Conservation (phyloP, 2,329 filamentous ascomycete species). For the Celoporthe dispersa region DNA sequence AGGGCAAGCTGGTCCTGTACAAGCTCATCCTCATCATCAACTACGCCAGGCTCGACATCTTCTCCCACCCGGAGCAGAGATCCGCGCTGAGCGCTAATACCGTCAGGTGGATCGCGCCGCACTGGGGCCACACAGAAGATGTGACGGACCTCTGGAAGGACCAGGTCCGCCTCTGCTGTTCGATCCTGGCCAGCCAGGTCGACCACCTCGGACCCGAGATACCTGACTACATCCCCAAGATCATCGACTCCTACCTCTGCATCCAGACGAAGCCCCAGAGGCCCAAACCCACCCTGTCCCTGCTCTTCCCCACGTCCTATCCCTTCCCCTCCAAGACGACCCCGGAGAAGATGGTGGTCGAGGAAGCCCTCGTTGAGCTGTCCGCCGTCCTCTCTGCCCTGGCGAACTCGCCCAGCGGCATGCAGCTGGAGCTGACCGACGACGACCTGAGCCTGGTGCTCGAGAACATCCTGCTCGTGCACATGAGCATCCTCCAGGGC, state of each 20-base stretch:
- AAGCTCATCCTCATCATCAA: conserved; percentile 93
- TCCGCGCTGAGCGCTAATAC: conserved; percentile 79
- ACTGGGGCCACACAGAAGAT: conserved; percentile 80
- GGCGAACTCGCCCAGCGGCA: conserved; percentile 72
- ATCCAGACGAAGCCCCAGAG: conserved; percentile 63
- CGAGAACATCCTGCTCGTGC: conserved; percentile 78
- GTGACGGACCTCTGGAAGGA: conserved; percentile 88
- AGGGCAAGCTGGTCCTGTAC: conserved; percentile 89
- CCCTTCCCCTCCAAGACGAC: conserved; percentile 81
- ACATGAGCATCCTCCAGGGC: conserved; percentile 86
- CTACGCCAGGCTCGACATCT: conserved; percentile 81
- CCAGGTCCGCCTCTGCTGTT: conserved; percentile 91
- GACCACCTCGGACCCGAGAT: conserved; percentile 79
- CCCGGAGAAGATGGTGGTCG: conserved; percentile 66
- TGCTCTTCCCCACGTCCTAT: conserved; percentile 88
- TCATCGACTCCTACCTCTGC: conserved; percentile 85
- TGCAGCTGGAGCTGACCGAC: conserved; percentile 75
- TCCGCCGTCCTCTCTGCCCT: conserved; percentile 85
- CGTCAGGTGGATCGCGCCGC: conserved; percentile 86
- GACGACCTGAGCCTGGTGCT: conserved; percentile 77
- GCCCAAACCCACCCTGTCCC: conserved; percentile 71
- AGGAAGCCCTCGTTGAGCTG: conserved; percentile 87
- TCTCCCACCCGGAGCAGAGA: conserved; percentile 76
- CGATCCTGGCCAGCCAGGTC: conserved; percentile 85
- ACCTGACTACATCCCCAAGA: conserved; percentile 86